Base-by-base conservation (phyloP, 169 alveolate genomes). In the Eimeria tenella region DNA sequence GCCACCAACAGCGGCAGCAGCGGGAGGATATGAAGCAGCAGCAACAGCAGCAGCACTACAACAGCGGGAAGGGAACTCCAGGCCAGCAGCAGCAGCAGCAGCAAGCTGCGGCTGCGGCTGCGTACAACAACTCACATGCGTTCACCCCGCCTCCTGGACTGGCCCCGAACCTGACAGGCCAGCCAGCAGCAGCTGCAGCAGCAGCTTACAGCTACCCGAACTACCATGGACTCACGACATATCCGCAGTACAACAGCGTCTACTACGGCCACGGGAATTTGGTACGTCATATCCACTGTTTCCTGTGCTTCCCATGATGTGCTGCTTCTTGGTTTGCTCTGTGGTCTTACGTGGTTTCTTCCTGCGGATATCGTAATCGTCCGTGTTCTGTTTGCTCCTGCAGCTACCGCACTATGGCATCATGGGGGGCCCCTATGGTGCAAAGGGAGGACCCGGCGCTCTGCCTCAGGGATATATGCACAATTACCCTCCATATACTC, bases 351-450 rank as follows among this genome's bases (percentile, higher is more conserved):
- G 2, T 31, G 42, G 42, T 31, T 31, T 31, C 42, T 9, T 73
- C 55, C 50, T 19, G 83, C 83, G 19, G 50, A 4, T 73, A 7
- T 52, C 25, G 83, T 10, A 56, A 4, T 42, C 42, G 56, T 0
- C 9, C 42, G 62, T 74, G 84, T 53, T 10, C 19, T 58, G 68
- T 58, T 58, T 74, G 83, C 19, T 52, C 0, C 60, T 77, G 88
- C 88, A 79, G 88, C 71, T 79, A 68, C 88, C 88, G 88, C 88
- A 79, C 70, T 79, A 79, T 68, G 70, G 88, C n/a, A 52, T 79
- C 13, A 55, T 79, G 88, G 88, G 88, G 71, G 88, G 88, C 88
- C 88, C 88, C 70, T 79, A 79, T 8, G 88, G 88, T n/a, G 88
- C 88, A 3, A 79, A 79, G 70, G 88, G 88, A 49, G 88, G 88